These are phyloP conservation scores for Geotrichum citri-aurantii DNA, from an alignment of 1,139 yeast genomes.

Conservation along the genomic window DNA sequence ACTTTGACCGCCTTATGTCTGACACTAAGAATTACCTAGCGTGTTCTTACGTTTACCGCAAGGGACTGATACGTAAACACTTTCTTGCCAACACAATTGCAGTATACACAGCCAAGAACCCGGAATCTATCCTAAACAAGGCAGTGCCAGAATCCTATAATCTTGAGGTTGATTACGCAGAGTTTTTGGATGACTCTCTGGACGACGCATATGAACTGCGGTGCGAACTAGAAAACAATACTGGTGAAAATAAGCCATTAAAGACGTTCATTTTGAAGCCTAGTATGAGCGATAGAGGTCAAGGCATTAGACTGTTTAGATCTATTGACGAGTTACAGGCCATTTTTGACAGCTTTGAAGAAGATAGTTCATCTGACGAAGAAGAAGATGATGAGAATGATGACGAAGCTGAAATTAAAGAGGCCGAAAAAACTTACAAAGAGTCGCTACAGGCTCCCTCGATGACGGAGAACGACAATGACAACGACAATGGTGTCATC, in stretches of 20 bases:
- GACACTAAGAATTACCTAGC: constrained; percentile 48
- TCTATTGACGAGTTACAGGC: constrained; percentile 74
- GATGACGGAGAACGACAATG: background rate
- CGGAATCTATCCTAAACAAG: constrained; percentile 50
- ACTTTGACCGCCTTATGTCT: constrained; percentile 55
- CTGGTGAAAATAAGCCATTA: constrained; percentile 22
- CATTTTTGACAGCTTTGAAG: constrained; percentile 82
- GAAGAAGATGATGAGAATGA: constrained; percentile 43
- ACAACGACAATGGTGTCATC: constrained; percentile 43
- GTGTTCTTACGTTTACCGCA: constrained; percentile 73
- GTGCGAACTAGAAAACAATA: constrained; percentile 60
- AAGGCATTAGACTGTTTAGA: constrained; percentile 79
- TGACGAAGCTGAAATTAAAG: constrained; percentile 36
- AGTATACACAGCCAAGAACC: constrained; percentile 67
- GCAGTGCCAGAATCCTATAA: constrained; percentile 74
- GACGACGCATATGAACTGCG: constrained; percentile 89
- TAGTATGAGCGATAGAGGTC: constrained; percentile 95
- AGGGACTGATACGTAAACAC: constrained; percentile 86
- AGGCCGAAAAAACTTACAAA: constrained; percentile 28
- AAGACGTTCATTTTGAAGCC: constrained; percentile 88
- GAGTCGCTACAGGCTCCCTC: constrained; percentile 39
- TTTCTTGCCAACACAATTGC: constrained; percentile 76
- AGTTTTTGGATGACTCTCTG: constrained; percentile 84
- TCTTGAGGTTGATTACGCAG: constrained; percentile 93
- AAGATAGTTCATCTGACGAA: constrained; percentile 52